Evolutionary conservation across 2,329 filamentous ascomycete species (phyloP).

Genomic region (Cordyceps javanica): DNA sequence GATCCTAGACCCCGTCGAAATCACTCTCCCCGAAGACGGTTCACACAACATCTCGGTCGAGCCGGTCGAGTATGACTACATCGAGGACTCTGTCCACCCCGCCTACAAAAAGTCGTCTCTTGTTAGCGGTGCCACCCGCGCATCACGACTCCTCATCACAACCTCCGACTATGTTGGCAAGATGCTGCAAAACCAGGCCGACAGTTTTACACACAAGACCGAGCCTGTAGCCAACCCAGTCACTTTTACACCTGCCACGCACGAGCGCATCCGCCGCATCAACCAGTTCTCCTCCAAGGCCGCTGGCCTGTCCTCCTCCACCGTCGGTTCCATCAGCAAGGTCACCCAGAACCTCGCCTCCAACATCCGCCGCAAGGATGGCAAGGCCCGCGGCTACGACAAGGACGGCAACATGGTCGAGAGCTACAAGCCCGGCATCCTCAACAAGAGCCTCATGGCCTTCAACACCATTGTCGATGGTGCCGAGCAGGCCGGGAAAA

Average conservation of each 20-base stretch:
- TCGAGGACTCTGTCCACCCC: conserved; percentile 74
- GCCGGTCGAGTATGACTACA: conserved; percentile 63
- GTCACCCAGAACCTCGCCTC: conserved; percentile 90
- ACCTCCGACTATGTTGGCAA: conserved; percentile 75
- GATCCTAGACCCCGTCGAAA: conserved; percentile 64
- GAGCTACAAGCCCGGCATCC: conserved; percentile 77
- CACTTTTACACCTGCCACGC: conserved; percentile 80
- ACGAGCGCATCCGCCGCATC: conserved; percentile 79
- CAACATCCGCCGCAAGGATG: conserved; percentile 48
- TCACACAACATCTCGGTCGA: conserved; percentile 58
- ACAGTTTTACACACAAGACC: conserved; percentile 72
- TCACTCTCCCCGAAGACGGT: conserved; percentile 64
- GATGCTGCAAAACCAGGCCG: conserved; percentile 69
- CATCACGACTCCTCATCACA: conserved; percentile 87
- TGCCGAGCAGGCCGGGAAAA: conserved; percentile 79
- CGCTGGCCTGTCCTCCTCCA: conserved; percentile 74
- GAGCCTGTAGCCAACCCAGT: conserved; percentile 74
- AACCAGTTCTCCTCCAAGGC: conserved; percentile 79
- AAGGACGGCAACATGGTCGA: conserved; percentile 60
- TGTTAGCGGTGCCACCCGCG: conserved; percentile 79
- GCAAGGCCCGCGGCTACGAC: conserved; percentile 54
- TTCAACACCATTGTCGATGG: conserved; percentile 93
- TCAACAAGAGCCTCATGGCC: conserved; percentile 96
- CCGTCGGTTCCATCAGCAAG: conserved; percentile 74
- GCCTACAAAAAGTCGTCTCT: conserved; percentile 85